These are phyloP conservation scores for Penicillium brevicompactum DNA, from an alignment of 2,329 filamentous ascomycete species.

Conservation along the genomic window DNA sequence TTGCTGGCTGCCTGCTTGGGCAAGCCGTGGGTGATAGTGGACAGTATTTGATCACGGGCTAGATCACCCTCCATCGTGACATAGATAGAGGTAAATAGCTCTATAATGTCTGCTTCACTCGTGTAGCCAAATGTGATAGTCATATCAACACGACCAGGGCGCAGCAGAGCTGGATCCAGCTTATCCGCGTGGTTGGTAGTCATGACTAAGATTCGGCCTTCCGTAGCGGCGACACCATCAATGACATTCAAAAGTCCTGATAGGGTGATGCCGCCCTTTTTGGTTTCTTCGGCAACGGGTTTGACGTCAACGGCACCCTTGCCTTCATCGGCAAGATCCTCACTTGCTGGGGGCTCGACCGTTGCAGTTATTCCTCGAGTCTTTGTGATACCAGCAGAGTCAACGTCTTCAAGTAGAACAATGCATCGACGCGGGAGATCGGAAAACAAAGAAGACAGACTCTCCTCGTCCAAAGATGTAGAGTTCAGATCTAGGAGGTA, in stretches of 20 bases:
- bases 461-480: conserved; percentile 64
- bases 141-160: conserved; percentile 68
- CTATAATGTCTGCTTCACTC: conserved; percentile 36
- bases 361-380: conserved; percentile 32
- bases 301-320: conserved; percentile 19
- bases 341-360: not conserved
- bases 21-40: not conserved
- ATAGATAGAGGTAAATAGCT: conserved; percentile 46
- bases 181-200: conserved; percentile 69
- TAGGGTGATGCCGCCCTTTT: conserved; percentile 58
- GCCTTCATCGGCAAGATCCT: conserved; percentile 1
- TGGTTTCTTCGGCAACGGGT: conserved; percentile 3
- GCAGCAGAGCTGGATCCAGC: conserved; percentile 65
- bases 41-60: conserved; percentile 9
- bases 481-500: conserved; percentile 73
- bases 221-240: conserved; percentile 69
- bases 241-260: conserved; percentile 70
- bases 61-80: conserved; percentile 34
- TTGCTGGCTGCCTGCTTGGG: not conserved
- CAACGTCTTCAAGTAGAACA: conserved; percentile 75
- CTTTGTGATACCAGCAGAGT: conserved; percentile 70
- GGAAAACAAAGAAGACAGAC: conserved; percentile 64
- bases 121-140: conserved; percentile 59
- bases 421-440: conserved; percentile 70
- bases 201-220: conserved; percentile 73